phyloP scores from a whole-genome alignment of 1,139 yeast genomes.

The Ogataea hybrid region DNA sequence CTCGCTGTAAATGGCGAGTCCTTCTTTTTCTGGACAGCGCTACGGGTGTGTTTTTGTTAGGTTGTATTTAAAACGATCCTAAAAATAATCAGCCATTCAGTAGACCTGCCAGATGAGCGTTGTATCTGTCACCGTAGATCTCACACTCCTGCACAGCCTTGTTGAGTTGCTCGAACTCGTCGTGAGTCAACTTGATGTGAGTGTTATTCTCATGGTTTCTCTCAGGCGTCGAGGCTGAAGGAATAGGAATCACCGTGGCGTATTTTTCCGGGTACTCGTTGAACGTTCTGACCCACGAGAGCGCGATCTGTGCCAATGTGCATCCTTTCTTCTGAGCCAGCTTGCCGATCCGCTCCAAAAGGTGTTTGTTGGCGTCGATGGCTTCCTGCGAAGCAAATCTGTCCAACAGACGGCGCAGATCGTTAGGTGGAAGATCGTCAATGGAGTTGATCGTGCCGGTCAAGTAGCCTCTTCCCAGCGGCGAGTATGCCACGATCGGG shows the following conservation, averaged over 20 bases:
- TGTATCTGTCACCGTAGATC: conserved; percentile 53
- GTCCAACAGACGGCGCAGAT: conserved; percentile 49
- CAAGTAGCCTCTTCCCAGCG: conserved; percentile 72
- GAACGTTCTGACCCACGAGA: conserved; percentile 62
- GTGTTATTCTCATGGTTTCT: conserved; percentile 62
- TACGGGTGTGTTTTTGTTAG: neutral
- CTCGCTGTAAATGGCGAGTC: neutral
- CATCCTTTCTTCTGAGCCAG: conserved; percentile 45
- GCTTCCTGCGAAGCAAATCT: conserved; percentile 56
- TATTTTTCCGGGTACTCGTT: conserved; percentile 31
- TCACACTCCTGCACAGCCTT: conserved; percentile 38
- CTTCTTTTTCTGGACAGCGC: neutral
- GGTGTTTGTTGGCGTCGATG: conserved; percentile 47
- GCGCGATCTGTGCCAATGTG: conserved; percentile 64
- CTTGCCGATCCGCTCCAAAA: conserved; percentile 45
- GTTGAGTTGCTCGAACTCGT: conserved; percentile 51
- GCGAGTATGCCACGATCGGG: conserved; percentile 77
- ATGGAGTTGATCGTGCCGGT: conserved; percentile 55
- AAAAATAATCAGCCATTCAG: neutral
- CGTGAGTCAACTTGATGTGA: conserved; percentile 45
- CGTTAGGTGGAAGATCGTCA: conserved; percentile 50
- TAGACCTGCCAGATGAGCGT: conserved; percentile 10
- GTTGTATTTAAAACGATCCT: neutral
- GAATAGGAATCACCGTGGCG: conserved; percentile 73
- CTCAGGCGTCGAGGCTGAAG: conserved; percentile 61